Conservation (phyloP, 768 basidiomycete species). For the Panaeolus papilionaceus region DNA sequence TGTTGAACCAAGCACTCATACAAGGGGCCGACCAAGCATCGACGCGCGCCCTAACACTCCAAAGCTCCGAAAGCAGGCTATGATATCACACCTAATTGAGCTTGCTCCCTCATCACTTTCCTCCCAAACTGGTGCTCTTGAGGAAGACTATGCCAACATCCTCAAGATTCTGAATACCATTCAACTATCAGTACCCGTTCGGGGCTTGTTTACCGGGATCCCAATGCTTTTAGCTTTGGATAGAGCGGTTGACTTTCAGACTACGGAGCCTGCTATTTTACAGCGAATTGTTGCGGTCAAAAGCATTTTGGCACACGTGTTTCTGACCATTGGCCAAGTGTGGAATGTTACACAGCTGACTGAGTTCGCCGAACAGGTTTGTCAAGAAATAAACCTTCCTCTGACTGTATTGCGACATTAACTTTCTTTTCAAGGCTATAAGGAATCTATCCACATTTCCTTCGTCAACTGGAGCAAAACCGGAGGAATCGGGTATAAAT, state of each 20-base stretch:
- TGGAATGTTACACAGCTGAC: constrained; percentile 71
- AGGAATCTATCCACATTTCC: constrained; percentile 25
- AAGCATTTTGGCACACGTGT: constrained; percentile 67
- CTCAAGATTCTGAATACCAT: constrained; percentile 69
- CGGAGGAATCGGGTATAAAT: constrained; percentile 22
- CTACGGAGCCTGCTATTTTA: constrained; percentile 42
- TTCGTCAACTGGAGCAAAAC: constrained; percentile 7
- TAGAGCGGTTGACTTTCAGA: constrained; percentile 50
- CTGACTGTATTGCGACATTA: neutral
- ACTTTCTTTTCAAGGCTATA: constrained; percentile 19
- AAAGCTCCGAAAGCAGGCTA: constrained; percentile 63
- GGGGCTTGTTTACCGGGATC: constrained; percentile 75
- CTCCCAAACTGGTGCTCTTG: constrained; percentile 57
- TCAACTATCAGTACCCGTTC: constrained; percentile 75
- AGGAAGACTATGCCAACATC: constrained; percentile 79
- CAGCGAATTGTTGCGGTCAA: constrained; percentile 61
- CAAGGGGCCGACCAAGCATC: constrained; percentile 32
- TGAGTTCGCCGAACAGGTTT: constrained; percentile 61
- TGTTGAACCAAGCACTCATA: constrained; percentile 37
- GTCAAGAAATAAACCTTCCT: constrained; percentile 20
- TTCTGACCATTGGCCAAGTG: constrained; percentile 70
- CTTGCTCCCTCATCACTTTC: constrained; percentile 49
- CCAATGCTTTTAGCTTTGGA: constrained; percentile 89
- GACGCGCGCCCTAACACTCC: constrained; percentile 38
- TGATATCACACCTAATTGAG: constrained; percentile 59